A percentile compares a stretch with the other conserved stretches of the same genome.
These are phyloP conservation scores for Schizopora paradoxa DNA, from an alignment of 1,284 basidiomycete species.

Conservation along the genomic window DNA sequence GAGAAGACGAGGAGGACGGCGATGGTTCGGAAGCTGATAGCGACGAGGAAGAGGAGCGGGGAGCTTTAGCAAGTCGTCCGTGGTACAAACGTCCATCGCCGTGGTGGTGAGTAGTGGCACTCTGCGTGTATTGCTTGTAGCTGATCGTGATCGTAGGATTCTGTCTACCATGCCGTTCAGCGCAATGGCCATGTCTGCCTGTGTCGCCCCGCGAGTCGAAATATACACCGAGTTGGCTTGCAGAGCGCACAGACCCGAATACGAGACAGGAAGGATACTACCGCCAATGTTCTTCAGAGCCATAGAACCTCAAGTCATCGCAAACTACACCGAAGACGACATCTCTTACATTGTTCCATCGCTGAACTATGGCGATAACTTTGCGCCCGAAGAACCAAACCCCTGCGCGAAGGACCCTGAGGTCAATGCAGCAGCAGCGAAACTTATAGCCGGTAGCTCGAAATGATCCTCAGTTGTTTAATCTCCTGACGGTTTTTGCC, in stretches of 20 bases:
- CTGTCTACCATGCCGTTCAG: constrained; percentile 47
- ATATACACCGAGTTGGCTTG: constrained; percentile 56
- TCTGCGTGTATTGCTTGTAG: too few relatives aligned
- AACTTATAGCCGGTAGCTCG: constrained; percentile 51
- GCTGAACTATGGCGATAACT: too few relatives aligned
- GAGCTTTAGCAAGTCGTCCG: constrained; percentile 33
- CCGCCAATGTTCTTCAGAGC: constrained; percentile 7
- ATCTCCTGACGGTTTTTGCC: constrained; percentile 14
- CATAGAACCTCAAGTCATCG: too few relatives aligned
- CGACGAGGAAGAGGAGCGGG: constrained; percentile 28
- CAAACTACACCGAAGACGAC: too few relatives aligned
- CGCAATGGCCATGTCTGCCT: constrained; percentile 47
- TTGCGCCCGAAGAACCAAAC: neutral
- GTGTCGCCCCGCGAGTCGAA: constrained; percentile 61
- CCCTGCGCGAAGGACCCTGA: constrained; percentile 64
- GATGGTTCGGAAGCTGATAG: constrained; percentile 17
- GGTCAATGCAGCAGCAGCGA: constrained; percentile 69
- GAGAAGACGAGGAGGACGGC: constrained; percentile 13
- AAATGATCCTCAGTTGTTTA: neutral
- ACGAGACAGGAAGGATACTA: constrained; percentile 19
- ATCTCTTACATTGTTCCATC: too few relatives aligned
- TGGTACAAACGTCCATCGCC: constrained; percentile 70
- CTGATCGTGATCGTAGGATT: constrained; percentile 43
- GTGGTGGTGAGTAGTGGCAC: constrained; percentile 49
- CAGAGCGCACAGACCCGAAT: constrained; percentile 47